Conservation (phyloP, 2,329 filamentous ascomycete species). For the Aspergillus aculeatinus region DNA sequence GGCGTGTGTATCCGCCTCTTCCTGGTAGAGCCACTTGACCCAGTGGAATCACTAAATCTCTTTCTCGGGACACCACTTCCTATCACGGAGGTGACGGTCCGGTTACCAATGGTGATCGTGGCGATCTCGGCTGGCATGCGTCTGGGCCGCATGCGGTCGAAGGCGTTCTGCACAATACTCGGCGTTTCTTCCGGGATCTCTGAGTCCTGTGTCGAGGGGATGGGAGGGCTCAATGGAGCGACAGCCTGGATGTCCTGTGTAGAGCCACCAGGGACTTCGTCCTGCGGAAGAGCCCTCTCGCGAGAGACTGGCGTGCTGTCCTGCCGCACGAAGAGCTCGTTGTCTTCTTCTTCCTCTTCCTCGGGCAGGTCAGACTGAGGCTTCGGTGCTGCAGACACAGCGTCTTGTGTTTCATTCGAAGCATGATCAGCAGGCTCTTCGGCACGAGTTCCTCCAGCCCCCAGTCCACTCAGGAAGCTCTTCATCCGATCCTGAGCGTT, state of each 20-base stretch:
- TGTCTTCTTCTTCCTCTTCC: conserved; percentile 2
- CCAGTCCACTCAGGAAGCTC: conserved; percentile 24
- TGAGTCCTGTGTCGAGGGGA: conserved; percentile 11
- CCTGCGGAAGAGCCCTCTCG: not conserved
- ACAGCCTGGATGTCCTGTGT: conserved; percentile 6
- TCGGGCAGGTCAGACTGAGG: conserved; percentile 1
- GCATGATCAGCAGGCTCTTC: conserved; percentile 8
- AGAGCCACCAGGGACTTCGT: conserved; percentile 3
- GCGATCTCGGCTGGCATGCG: conserved; percentile 64
- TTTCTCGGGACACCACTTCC: conserved; percentile 52
- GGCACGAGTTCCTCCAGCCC: conserved; percentile 20
- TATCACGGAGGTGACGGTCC: conserved; percentile 65
- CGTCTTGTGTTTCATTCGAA: conserved; percentile 5
- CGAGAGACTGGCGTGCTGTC: conserved; percentile 5
- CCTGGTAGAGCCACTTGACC: conserved; percentile 26
- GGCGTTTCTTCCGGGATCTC: conserved; percentile 31
- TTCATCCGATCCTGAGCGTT: conserved; percentile 22
- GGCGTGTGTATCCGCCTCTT: conserved; percentile 41
- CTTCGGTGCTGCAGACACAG: conserved; percentile 1
- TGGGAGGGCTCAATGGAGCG: conserved; percentile 4
- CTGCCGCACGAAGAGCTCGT: conserved; percentile 12
- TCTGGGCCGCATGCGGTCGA: conserved; percentile 64
- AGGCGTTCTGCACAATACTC: conserved; percentile 58
- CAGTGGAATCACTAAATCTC: conserved; percentile 29
- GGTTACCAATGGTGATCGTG: conserved; percentile 72